Conservation (phyloP, 305 asterid species). For the Rubia peregrina region DNA sequence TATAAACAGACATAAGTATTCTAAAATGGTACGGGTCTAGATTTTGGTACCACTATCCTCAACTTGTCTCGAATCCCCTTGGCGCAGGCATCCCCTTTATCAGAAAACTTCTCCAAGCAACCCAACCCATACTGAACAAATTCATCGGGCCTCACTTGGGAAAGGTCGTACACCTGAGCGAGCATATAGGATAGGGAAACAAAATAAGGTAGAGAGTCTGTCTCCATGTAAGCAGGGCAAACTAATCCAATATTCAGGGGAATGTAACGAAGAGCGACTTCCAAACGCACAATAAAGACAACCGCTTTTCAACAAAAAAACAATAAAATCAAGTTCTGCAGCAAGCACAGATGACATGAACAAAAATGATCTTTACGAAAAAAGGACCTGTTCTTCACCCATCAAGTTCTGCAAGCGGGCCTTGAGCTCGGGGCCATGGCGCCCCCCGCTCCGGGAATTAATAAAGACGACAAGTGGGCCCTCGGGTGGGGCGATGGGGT, state of each 20-base stretch:
- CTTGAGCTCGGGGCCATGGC: slow-evolving; percentile 80
- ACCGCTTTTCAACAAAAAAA: neutral
- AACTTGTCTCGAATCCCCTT: slow-evolving; percentile 67
- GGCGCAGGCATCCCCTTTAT: slow-evolving; percentile 75
- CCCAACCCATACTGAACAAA: slow-evolving; percentile 81
- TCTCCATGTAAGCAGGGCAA: neutral
- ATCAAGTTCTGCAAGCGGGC: slow-evolving; percentile 68
- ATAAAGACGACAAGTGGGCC: slow-evolving; percentile 69
- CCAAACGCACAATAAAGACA: neutral
- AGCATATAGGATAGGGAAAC: slow-evolving; percentile 20
- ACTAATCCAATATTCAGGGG: neutral
- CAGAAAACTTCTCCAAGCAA: slow-evolving; percentile 81
- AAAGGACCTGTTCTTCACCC: slow-evolving; percentile 74
- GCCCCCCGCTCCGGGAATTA: slow-evolving; percentile 80
- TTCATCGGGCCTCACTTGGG: slow-evolving; percentile 77
- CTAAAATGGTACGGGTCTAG: neutral
- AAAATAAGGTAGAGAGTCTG: too few species aligned
- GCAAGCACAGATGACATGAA: neutral
- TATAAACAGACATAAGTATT: neutral
- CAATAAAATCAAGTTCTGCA: too few species aligned
- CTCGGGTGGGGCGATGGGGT: slow-evolving; percentile 35
- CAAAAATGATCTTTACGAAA: neutral
- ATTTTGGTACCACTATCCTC: slow-evolving; percentile 68
- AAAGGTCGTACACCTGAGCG: slow-evolving; percentile 88
- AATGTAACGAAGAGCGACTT: neutral